Percentiles rank a stretch among this genome's conserved stretches.
These are phyloP conservation scores for Phaffia rhodozyma DNA, from an alignment of 1,284 basidiomycete genomes.

Conservation along the genomic window DNA sequence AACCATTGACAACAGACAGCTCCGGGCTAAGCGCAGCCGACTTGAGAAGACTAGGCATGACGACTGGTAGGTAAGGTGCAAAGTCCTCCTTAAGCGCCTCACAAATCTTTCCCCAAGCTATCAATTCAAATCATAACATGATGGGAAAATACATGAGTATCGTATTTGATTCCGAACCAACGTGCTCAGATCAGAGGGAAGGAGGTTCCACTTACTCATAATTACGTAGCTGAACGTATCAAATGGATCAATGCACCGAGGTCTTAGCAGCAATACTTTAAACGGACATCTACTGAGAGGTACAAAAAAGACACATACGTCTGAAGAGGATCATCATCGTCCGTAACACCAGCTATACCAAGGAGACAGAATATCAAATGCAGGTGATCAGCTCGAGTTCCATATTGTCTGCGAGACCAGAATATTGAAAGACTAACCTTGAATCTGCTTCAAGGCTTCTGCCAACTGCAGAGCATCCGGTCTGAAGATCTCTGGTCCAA, in stretches of 20 bases:
- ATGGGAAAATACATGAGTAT: neutral
- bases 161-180: neutral
- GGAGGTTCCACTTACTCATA: neutral
- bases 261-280: neutral
- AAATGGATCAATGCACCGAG: neutral
- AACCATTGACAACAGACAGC: constrained; percentile 5
- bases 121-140: too few species aligned
- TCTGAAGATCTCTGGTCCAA: constrained; percentile 62
- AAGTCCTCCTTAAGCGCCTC: constrained; percentile 17
- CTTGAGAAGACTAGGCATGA: constrained; percentile 18
- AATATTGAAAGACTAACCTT: constrained; percentile 22
- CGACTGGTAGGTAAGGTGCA: constrained; percentile 15
- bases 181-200: neutral
- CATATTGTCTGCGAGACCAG: neutral
- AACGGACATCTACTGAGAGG: neutral
- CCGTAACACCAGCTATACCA: constrained; percentile 4
- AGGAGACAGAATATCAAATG: neutral
- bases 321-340: constrained; percentile 13
- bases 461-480: constrained; percentile 59
- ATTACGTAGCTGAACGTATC: constrained; percentile 3
- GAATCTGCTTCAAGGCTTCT: constrained; percentile 54
- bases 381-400: neutral
- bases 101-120: constrained; percentile 19
- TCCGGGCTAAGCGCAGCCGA: constrained; percentile 15
- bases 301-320: neutral